A percentile compares a stretch with the other conserved stretches of the same genome.
Conservation (phyloP, 805 yeast species). For the Starmerella bombicola region DNA sequence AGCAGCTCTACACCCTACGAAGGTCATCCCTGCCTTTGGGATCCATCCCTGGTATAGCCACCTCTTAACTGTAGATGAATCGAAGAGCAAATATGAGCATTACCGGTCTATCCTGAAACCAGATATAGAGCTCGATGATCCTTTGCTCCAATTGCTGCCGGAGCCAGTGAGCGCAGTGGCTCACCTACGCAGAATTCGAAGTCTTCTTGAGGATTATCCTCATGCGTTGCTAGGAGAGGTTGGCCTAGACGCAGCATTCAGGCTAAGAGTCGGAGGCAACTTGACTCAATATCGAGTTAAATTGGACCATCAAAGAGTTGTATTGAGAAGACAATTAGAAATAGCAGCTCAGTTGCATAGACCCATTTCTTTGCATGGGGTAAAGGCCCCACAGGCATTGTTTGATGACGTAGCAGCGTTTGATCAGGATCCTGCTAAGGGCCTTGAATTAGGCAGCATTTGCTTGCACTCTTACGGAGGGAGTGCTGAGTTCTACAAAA, state of each 20-base stretch:
- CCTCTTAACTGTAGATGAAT: slow-evolving; percentile 34
- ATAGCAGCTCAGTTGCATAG: slow-evolving; percentile 40
- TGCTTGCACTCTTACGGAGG: slow-evolving; percentile 83
- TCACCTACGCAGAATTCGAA: slow-evolving; percentile 30
- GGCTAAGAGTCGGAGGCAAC: slow-evolving; percentile 39
- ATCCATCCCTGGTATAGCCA: slow-evolving; percentile 91
- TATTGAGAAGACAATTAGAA: slow-evolving; percentile 41
- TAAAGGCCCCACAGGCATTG: slow-evolving; percentile 57
- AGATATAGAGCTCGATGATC: slow-evolving; percentile 29
- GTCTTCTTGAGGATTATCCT: slow-evolving; percentile 27
- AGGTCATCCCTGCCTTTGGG: slow-evolving; percentile 35
- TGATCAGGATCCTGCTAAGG: not conserved
- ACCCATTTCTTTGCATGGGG: slow-evolving; percentile 73
- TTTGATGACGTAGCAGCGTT: slow-evolving; percentile 33
- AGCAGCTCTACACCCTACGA: slow-evolving; percentile 23
- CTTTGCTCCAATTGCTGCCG: slow-evolving; percentile 39
- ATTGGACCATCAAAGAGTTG: slow-evolving; percentile 50
- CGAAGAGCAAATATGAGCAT: slow-evolving; percentile 32
- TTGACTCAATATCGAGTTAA: slow-evolving; percentile 41
- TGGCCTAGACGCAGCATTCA: slow-evolving; percentile 73
- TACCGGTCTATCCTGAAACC: slow-evolving; percentile 41
- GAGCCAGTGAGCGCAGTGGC: slow-evolving; percentile 39
- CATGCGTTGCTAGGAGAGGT: slow-evolving; percentile 66
- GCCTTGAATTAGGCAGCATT: slow-evolving; percentile 31
- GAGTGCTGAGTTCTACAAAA: slow-evolving; percentile 43